Evolutionary conservation across 345 rosid genomes (phyloP).

Genomic region (Viola odorata): DNA sequence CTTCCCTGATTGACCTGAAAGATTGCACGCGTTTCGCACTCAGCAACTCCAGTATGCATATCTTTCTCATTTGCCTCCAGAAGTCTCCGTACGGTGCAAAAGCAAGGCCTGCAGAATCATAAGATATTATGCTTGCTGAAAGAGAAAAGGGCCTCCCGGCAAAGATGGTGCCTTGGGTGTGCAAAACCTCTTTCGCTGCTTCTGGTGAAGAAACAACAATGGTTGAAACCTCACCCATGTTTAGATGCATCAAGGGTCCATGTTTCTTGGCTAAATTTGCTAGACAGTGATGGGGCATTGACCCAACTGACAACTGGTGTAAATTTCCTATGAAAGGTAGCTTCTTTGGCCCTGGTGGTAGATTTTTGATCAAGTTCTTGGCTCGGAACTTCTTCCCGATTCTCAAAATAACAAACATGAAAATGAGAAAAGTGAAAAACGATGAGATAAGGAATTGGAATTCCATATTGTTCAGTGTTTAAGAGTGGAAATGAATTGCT

Average conservation of each 20-base stretch:
- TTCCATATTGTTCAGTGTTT: no score
- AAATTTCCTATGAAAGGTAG: slow-evolving; percentile 7
- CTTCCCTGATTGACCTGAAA: background rate
- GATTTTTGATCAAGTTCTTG: background rate
- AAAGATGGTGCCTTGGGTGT: background rate
- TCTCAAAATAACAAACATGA: background rate
- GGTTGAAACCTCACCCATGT: slow-evolving; percentile 2
- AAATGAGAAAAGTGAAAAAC: background rate
- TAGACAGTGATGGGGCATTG: slow-evolving; percentile 6
- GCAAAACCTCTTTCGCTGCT: slow-evolving; percentile 5
- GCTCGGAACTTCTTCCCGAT: background rate
- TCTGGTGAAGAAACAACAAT: slow-evolving; percentile 2
- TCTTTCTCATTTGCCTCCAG: slow-evolving; percentile 7
- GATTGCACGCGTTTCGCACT: slow-evolving; percentile 3
- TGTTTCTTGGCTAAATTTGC: background rate
- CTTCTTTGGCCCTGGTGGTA: slow-evolving; percentile 13
- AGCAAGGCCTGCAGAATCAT: background rate
- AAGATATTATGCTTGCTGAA: background rate
- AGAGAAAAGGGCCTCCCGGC: background rate
- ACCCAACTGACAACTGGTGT: background rate
- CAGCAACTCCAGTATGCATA: background rate
- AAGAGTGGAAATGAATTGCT: no score
- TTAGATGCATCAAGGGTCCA: slow-evolving; percentile 5
- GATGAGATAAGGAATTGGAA: no score
- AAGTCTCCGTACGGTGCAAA: background rate